These are phyloP conservation scores for Lactuca saligna DNA, from an alignment of 129 eudicot genomes.

Conservation along the genomic window DNA sequence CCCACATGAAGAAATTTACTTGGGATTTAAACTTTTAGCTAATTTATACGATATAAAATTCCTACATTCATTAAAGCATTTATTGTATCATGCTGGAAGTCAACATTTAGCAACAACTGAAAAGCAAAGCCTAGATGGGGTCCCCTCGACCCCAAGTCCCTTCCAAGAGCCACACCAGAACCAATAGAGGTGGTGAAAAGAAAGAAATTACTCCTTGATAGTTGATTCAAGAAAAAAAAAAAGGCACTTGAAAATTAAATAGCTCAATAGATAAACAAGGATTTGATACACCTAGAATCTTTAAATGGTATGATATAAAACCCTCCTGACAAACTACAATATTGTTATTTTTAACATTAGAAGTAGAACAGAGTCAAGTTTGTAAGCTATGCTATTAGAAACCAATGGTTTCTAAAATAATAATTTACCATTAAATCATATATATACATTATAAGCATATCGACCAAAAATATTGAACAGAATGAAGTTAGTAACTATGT, in stretches of 20 bases:
- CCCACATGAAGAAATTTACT: not conserved
- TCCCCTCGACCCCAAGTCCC: slow-evolving; percentile 22
- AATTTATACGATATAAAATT: not conserved
- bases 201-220: not conserved
- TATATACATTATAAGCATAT: not conserved
- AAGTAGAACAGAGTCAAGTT: not conserved
- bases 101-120: slow-evolving; percentile 8
- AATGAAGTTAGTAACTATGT: not conserved
- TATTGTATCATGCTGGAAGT: not conserved
- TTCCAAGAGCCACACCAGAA: slow-evolving; percentile 26
- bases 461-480: not conserved
- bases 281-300: not conserved
- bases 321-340: not conserved
- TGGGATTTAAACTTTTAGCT: not conserved
- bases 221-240: slow-evolving; percentile 2
- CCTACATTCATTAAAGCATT: slow-evolving; percentile 1
- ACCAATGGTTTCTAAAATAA: too few species aligned
- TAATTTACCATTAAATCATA: too few species aligned
- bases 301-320: not conserved
- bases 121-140: slow-evolving; percentile 9
- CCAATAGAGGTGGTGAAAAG: not conserved
- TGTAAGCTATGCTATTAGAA: not conserved
- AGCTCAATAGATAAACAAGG: not conserved
- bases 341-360: not conserved
- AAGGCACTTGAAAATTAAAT: not conserved